Percentiles rank a stretch among this genome's conserved stretches.
phyloP scores from a whole-genome alignment of 495 filamentous ascomycete species.

The Podospora fimiseda region DNA sequence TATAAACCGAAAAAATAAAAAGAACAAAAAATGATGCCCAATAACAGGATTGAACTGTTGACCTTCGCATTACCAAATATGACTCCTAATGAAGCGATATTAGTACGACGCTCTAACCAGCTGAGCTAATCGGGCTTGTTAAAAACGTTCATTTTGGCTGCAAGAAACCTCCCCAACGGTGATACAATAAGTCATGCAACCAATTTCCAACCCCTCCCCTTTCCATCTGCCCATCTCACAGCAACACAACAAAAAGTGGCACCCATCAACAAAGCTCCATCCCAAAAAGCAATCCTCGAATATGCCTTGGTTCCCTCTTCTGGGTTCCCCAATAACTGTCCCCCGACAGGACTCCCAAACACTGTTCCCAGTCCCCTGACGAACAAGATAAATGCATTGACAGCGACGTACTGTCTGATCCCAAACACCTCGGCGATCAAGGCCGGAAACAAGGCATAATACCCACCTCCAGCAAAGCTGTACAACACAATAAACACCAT shows the following conservation, averaged over 20 bases:
- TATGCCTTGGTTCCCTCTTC: conserved; percentile 20
- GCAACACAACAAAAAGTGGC: conserved; percentile 27
- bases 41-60: not conserved
- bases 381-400: conserved; percentile 53
- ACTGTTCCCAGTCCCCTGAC: conserved; percentile 50
- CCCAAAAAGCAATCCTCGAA: conserved; percentile 28
- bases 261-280: conserved; percentile 29
- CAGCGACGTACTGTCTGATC: conserved; percentile 51
- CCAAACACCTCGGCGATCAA: conserved; percentile 53
- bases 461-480: conserved; percentile 46
- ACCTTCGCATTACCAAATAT: not conserved
- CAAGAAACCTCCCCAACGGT: too few species aligned
- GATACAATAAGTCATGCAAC: conserved; percentile 26
- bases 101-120: not conserved
- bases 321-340: conserved; percentile 29
- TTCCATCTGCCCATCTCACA: conserved; percentile 34
- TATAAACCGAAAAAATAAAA: not conserved
- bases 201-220: conserved; percentile 32
- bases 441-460: conserved; percentile 41
- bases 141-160: too few species aligned
- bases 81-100: not conserved
- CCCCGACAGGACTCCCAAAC: conserved; percentile 48
- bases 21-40: not conserved
- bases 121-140: not conserved
- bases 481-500: conserved; percentile 49